These are phyloP conservation scores for Colletotrichum higginsianum DNA, from an alignment of 2,329 filamentous ascomycete species.

Conservation along the genomic window DNA sequence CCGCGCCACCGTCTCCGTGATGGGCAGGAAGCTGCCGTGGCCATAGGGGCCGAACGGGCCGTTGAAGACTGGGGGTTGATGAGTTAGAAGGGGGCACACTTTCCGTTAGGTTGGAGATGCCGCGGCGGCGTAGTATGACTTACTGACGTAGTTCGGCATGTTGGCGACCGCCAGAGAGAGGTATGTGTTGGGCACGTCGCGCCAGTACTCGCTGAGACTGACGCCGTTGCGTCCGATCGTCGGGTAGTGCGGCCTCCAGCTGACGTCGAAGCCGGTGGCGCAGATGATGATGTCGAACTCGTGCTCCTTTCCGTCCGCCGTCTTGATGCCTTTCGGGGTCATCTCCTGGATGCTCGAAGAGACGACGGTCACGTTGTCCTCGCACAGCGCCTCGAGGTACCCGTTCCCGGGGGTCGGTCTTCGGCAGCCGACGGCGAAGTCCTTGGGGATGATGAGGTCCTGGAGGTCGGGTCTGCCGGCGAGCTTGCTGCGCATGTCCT, in stretches of 20 bases:
- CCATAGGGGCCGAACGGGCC: constrained; percentile 48
- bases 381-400: constrained; percentile 48
- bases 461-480: constrained; percentile 58
- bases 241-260: constrained; percentile 44
- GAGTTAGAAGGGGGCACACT: background rate
- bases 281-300: constrained; percentile 53
- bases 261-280: constrained; percentile 53
- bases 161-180: constrained; percentile 45
- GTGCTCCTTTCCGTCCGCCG: constrained; percentile 46
- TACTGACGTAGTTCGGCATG: constrained; percentile 48
- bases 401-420: constrained; percentile 48
- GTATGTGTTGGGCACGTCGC: constrained; percentile 45
- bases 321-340: constrained; percentile 49
- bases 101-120: background rate
- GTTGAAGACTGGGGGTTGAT: constrained; percentile 44
- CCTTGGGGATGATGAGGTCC: constrained; percentile 59
- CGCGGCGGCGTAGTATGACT: background rate
- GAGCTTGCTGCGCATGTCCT: constrained; percentile 60
- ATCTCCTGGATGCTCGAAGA: constrained; percentile 46
- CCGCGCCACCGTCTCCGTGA: constrained; percentile 46
- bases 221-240: constrained; percentile 44
- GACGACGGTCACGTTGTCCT: constrained; percentile 47
- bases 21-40: constrained; percentile 47
- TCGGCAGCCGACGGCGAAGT: constrained; percentile 44
- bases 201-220: constrained; percentile 44